Percentiles rank a stretch among this genome's conserved stretches.
These are phyloP conservation scores for Fraxinus floribunda DNA, from an alignment of 305 asterid genomes.

Conservation along the genomic window DNA sequence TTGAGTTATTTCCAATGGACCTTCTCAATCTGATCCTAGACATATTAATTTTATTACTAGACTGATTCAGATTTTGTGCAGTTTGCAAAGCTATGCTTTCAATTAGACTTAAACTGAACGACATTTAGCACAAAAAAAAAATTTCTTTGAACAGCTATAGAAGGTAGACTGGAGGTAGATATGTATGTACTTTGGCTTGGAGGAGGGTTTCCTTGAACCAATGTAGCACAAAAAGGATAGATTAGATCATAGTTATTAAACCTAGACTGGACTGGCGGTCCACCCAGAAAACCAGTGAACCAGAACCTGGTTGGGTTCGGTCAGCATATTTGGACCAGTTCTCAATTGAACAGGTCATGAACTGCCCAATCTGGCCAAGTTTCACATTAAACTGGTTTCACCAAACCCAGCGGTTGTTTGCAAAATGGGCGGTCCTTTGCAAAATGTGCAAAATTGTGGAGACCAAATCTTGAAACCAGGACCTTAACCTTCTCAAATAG, in stretches of 20 bases:
- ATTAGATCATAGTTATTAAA: background rate
- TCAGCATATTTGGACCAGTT: background rate
- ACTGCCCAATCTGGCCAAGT: background rate
- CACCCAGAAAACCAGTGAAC: background rate
- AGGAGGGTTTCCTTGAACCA: background rate
- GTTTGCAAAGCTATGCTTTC: background rate
- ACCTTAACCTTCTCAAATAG: background rate
- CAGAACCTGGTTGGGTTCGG: background rate
- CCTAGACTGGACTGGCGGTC: background rate
- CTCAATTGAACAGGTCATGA: background rate
- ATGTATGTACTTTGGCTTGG: background rate
- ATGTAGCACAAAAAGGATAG: background rate
- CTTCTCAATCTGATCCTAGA: background rate
- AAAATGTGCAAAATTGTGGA: background rate
- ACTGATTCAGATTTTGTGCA: background rate
- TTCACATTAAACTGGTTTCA: background rate
- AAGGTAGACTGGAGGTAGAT: background rate
- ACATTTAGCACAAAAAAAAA: background rate
- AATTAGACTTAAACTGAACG: background rate
- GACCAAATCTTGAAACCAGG: background rate
- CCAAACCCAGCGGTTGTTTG: background rate
- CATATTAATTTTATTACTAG: background rate
- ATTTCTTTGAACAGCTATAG: background rate
- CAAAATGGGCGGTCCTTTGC: background rate
- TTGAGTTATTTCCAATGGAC: background rate